phyloP scores from a whole-genome alignment of 2,329 filamentous ascomycete genomes.

The Fusarium chlamydosporum region DNA sequence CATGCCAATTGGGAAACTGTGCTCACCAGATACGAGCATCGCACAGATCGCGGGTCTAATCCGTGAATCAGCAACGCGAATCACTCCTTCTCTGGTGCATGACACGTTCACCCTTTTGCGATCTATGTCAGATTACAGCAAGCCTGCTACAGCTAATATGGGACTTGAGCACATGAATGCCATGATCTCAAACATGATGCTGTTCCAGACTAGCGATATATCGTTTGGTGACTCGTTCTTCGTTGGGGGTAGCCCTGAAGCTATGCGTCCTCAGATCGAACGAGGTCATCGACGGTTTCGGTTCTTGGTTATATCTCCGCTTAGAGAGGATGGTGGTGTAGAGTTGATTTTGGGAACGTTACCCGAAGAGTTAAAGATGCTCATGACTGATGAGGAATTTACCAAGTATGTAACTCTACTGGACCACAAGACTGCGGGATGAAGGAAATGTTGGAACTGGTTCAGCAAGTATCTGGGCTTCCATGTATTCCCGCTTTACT shows the following conservation, averaged over 20 bases:
- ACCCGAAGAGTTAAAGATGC: constrained; percentile 21
- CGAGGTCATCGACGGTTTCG: constrained; percentile 5
- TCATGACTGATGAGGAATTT: constrained; percentile 17
- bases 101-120: constrained; percentile 10
- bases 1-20: constrained; percentile 8
- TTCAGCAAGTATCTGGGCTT: background rate
- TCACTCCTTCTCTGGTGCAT: constrained; percentile 11
- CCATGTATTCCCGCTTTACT: no score
- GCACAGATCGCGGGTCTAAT: constrained; percentile 8
- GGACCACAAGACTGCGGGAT: constrained; percentile 8
- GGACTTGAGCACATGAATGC: constrained; percentile 20
- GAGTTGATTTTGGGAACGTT: constrained; percentile 9
- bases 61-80: constrained; percentile 11
- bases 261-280: constrained; percentile 21
- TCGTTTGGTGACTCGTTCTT: constrained; percentile 19
- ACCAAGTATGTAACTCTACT: constrained; percentile 10
- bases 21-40: constrained; percentile 1
- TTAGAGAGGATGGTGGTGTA: constrained; percentile 11
- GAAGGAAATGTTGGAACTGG: accelerated
- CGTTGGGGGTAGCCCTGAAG: constrained; percentile 10
- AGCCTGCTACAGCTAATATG: constrained; percentile 26
- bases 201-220: constrained; percentile 14
- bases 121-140: constrained; percentile 20
- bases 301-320: constrained; percentile 17
- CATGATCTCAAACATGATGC: constrained; percentile 24